Conservation (phyloP, 2,329 filamentous ascomycete species). For the Ceratocystis lukuohia region DNA sequence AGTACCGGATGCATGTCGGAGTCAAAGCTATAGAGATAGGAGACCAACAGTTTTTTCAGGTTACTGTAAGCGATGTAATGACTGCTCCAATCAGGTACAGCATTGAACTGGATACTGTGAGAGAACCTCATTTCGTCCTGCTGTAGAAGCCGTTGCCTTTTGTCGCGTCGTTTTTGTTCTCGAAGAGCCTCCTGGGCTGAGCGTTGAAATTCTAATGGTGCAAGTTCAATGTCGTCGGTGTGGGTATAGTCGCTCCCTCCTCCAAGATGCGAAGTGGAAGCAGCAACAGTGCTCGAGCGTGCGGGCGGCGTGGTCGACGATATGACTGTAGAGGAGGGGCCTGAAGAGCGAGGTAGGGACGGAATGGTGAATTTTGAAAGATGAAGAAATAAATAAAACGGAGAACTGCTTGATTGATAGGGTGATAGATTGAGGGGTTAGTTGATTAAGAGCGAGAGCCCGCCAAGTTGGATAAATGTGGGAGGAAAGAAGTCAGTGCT, state of each 20-base stretch:
- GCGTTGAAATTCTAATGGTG: conserved; percentile 21
- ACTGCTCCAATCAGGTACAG: conserved; percentile 97
- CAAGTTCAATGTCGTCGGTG: conserved; percentile 31
- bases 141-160: conserved; percentile 56
- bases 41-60: conserved; percentile 82
- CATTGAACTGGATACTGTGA: conserved; percentile 98
- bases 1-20: background rate
- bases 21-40: background rate
- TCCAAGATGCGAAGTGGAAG: conserved; percentile 16
- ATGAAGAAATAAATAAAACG: background rate
- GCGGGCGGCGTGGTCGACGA: conserved; percentile 10
- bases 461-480: background rate
- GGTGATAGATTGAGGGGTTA: background rate
- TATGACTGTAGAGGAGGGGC: conserved; percentile 29
- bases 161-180: conserved; percentile 41
- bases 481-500: conserved; percentile 3
- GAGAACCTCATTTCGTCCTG: conserved; percentile 98
- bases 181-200: conserved; percentile 26
- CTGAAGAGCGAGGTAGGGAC: conserved; percentile 23
- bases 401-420: background rate
- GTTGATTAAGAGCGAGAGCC: background rate
- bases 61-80: conserved; percentile 98
- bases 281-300: background rate
- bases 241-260: conserved; percentile 17
- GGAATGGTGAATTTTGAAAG: conserved; percentile 27